Base-by-base conservation (phyloP, 768 basidiomycete genomes). In the Lepiota venenata region DNA sequence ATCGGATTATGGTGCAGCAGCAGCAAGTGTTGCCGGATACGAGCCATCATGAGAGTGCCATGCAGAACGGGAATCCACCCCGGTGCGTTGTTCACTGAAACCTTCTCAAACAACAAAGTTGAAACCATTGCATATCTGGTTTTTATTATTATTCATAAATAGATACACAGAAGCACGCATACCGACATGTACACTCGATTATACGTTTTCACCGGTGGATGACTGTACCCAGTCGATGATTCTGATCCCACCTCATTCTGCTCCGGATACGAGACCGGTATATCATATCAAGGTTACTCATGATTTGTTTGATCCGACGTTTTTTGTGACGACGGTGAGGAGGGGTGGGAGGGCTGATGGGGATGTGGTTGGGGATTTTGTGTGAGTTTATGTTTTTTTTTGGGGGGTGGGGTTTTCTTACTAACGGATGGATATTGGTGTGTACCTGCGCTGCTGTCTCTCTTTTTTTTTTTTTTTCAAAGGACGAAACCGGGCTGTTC, bases 221-320 rank as follows among this genome's bases (percentile, higher is more conserved):
- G 46, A 48, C 8, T 9, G 12, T 32, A 32, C 4, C 32, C 16
- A 48, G 15, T 21, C 53, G 11, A 48, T 55, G 53, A 37, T 61
- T 4, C 15, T 64, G 16, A 47, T 62, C n/a, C 63, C 58, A 11
- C 53, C 60, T 18, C 12, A 43, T 3, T 45, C 50, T 16, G 47
- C 55, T 4, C 47, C 56, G 2, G 62, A 63, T 25, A 56, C 59
- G 20, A 47, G 50, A 20, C 58, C 60, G 8, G 22, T 59, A 8
- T 65, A 65, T 37, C 50, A 59, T 47, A 61, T 65, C 20, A 47
- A 54, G 14, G 59, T 60, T 11, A 52, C 50, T 4, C 42, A 58
- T 36, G 59, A 63, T 38, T 53, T 63, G 14, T 62, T 65, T 29
- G 50, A 59, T 40, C 64, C 62, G 6, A 55, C 47, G 21, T 62